Conservation (phyloP, 192 early-diverging fungal species). For the Phycomyces nitens region DNA sequence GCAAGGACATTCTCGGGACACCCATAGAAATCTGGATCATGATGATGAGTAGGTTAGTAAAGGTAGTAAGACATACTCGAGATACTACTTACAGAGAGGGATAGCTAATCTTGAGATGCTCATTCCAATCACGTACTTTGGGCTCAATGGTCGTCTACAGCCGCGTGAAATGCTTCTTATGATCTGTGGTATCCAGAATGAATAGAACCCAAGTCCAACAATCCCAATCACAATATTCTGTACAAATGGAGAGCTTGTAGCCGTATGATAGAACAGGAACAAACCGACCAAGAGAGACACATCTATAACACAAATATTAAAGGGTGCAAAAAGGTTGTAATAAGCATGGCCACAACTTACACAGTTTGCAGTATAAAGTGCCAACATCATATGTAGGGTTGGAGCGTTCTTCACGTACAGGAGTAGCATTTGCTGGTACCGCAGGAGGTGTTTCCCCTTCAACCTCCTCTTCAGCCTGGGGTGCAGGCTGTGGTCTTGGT, state of each 20-base stretch:
- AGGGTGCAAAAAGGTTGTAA: no score
- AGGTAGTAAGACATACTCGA: background rate
- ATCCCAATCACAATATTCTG: slow-evolving; percentile 43
- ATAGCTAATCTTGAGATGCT: slow-evolving; percentile 50
- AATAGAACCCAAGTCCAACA: slow-evolving; percentile 50
- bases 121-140: slow-evolving; percentile 58
- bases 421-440: background rate
- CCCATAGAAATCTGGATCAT: slow-evolving; percentile 41
- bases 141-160: slow-evolving; percentile 53
- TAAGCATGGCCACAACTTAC: no score
- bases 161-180: slow-evolving; percentile 64
- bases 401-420: slow-evolving; percentile 18
- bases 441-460: background rate
- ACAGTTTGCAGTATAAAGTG: slow-evolving; percentile 54
- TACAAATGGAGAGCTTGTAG: slow-evolving; percentile 42
- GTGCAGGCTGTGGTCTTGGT: slow-evolving; percentile 28
- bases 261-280: slow-evolving; percentile 59
- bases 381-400: slow-evolving; percentile 42
- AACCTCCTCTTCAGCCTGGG: background rate
- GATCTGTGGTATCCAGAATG: slow-evolving; percentile 84
- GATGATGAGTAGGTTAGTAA: background rate
- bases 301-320: slow-evolving; percentile 41
- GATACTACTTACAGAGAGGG: slow-evolving; percentile 52
- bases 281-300: slow-evolving; percentile 54
- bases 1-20: slow-evolving; percentile 58